phyloP scores from a whole-genome alignment of 352 stramenopile species.

The Halophytophthora batemanensis region DNA sequence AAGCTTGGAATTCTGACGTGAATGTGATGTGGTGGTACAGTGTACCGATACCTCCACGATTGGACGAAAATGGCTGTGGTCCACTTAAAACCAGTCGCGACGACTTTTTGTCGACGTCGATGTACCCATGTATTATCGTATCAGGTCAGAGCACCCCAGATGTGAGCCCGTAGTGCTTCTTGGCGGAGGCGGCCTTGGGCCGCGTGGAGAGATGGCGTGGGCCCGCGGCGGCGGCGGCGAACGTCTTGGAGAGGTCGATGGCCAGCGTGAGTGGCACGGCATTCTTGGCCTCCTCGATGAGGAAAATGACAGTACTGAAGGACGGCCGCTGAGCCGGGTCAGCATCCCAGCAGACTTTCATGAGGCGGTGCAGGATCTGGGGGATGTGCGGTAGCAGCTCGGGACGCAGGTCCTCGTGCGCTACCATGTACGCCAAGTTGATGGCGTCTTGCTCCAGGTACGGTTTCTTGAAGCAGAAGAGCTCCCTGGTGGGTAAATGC shows the following conservation, averaged over 20 bases:
- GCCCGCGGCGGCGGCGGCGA: constrained; percentile 32
- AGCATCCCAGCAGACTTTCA: constrained; percentile 64
- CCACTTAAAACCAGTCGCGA: no score
- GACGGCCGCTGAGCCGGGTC: constrained; percentile 51
- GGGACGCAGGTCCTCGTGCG: constrained; percentile 68
- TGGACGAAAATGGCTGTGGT: no score
- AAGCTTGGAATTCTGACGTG: no score
- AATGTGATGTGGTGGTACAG: no score
- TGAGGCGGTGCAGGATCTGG: constrained; percentile 59
- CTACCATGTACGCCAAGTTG: constrained; percentile 74
- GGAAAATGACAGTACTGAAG: constrained; percentile 52
- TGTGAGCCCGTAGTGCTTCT: constrained; percentile 55
- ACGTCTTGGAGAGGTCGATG: constrained; percentile 55
- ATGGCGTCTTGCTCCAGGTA: constrained; percentile 79
- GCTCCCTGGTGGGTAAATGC: constrained; percentile 43
- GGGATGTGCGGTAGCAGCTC: constrained; percentile 63
- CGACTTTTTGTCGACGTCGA: no score
- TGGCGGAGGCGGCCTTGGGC: constrained; percentile 25
- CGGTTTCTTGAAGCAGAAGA: constrained; percentile 83
- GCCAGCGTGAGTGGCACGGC: constrained; percentile 43
- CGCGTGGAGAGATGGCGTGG: constrained; percentile 24
- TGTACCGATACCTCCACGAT: no score
- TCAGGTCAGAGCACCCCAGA: constrained; percentile 47
- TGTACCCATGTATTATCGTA: no score
- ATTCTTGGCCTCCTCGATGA: constrained; percentile 64